These are phyloP conservation scores for Eucalyptus regnans DNA, from an alignment of 345 rosid species.

Conservation along the genomic window DNA sequence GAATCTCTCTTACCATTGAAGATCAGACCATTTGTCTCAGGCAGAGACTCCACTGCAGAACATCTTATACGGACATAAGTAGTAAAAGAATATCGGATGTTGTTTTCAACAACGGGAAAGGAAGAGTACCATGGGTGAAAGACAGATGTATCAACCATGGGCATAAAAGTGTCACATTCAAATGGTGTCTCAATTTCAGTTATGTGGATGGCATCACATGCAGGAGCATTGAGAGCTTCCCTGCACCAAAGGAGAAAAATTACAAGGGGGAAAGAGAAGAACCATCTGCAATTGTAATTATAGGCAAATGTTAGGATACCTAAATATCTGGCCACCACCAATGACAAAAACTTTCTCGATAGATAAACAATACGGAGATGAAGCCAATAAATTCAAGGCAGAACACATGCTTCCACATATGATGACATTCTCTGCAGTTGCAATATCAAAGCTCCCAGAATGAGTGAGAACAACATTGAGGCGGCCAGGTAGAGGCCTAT, in stretches of 20 bases:
- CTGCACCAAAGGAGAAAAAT: constrained; percentile 21
- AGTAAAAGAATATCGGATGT: constrained; percentile 42
- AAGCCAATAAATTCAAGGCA: constrained; percentile 68
- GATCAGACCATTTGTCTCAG: constrained; percentile 11
- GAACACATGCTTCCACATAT: constrained; percentile 74
- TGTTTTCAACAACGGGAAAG: constrained; percentile 56
- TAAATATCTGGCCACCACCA: constrained; percentile 78
- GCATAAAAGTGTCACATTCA: constrained; percentile 87
- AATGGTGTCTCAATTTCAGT: constrained; percentile 68
- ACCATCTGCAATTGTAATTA: not conserved
- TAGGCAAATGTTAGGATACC: constrained; percentile 20
- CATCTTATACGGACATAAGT: constrained; percentile 70
- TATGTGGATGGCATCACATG: constrained; percentile 80
- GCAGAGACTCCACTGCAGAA: constrained; percentile 17
- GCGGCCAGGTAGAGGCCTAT: constrained; percentile 76
- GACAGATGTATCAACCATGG: constrained; percentile 47
- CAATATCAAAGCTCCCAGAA: constrained; percentile 74
- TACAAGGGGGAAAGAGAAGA: not conserved
- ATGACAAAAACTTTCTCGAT: constrained; percentile 90
- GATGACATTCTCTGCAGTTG: constrained; percentile 84
- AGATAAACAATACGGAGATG: constrained; percentile 70
- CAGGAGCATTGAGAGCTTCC: constrained; percentile 65
- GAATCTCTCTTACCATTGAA: constrained; percentile 12
- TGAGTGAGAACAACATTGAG: constrained; percentile 93
- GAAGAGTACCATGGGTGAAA: constrained; percentile 92